Percentiles rank a stretch among this genome's conserved stretches.
Conservation (phyloP, 768 basidiomycete species). For the Phlebiopsis flavidoalba region DNA sequence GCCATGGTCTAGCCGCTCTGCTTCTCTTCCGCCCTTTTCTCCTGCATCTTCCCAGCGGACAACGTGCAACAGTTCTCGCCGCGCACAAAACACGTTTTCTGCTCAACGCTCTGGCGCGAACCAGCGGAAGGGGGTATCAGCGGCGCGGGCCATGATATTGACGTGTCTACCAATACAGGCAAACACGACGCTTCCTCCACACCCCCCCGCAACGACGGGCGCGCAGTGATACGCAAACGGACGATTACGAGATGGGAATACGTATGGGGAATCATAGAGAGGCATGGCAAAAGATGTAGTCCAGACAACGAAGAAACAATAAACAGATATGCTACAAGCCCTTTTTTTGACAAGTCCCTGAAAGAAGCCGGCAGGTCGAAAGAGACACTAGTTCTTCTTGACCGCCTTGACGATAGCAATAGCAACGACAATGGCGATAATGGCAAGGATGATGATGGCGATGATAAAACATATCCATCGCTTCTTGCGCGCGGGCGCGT, state of each 20-base stretch:
- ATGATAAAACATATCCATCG: conserved; percentile 96
- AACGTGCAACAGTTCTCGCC: background rate
- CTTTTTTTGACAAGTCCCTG: background rate
- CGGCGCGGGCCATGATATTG: background rate
- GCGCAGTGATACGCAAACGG: background rate
- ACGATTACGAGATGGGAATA: background rate
- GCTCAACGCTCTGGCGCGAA: background rate
- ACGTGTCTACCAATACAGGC: background rate
- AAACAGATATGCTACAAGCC: conserved; percentile 5
- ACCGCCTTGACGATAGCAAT: conserved; percentile 42
- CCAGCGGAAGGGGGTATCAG: conserved; percentile 5
- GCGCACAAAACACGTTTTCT: background rate
- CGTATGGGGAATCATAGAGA: conserved; percentile 4
- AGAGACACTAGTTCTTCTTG: conserved; percentile 23
- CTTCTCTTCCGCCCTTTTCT: background rate
- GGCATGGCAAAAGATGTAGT: background rate
- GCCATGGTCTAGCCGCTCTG: background rate
- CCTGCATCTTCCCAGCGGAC: too few relatives aligned
- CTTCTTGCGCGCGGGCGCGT: conserved; percentile 85
- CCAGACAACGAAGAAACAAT: background rate
- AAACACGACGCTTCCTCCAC: background rate
- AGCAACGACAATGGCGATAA: conserved; percentile 56
- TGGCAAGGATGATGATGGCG: conserved; percentile 53
- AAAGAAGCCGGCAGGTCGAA: background rate
- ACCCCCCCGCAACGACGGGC: background rate